Evolutionary conservation across 202 grass and related monocot genomes (phyloP).

Genomic region (Hordeum pubiflorum): DNA sequence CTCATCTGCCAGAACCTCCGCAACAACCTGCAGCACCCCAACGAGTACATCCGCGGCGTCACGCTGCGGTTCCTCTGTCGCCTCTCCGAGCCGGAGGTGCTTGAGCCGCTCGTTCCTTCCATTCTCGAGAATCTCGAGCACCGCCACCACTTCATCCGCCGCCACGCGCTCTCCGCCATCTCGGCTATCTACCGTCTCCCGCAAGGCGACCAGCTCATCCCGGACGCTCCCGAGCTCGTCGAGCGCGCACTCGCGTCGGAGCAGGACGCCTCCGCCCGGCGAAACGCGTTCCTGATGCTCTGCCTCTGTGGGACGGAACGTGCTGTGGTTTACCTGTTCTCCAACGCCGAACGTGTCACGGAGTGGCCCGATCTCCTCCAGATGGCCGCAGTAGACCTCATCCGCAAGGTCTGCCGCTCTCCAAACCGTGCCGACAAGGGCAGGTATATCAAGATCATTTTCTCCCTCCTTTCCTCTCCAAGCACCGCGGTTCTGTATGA

Average conservation of each 20-base stretch:
- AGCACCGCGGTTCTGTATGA: constrained; percentile 70
- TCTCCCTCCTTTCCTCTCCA: constrained; percentile 50
- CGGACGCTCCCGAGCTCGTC: constrained; percentile 51
- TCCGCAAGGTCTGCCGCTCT: constrained; percentile 76
- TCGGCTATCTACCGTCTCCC: constrained; percentile 49
- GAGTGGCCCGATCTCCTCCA: constrained; percentile 62
- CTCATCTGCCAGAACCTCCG: constrained; percentile 72
- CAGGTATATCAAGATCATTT: constrained; percentile 80
- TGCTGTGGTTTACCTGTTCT: constrained; percentile 40
- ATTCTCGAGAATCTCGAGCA: constrained; percentile 56
- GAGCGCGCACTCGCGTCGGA: constrained; percentile 40
- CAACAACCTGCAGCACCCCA: constrained; percentile 59
- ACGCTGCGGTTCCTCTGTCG: constrained; percentile 48
- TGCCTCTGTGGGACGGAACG: constrained; percentile 39
- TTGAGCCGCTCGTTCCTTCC: constrained; percentile 55
- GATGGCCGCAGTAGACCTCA: constrained; percentile 74
- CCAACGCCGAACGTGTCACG: constrained; percentile 34
- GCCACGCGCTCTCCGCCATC: constrained; percentile 42
- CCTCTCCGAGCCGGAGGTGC: constrained; percentile 52
- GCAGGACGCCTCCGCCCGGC: constrained; percentile 44
- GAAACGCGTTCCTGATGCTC: constrained; percentile 60
- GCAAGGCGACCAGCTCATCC: constrained; percentile 52
- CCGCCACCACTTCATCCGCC: constrained; percentile 53
- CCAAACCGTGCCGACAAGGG: constrained; percentile 54
- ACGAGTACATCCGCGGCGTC: constrained; percentile 61